phyloP scores from a whole-genome alignment of 331 rosid species.

The Telfairia occidentalis region DNA sequence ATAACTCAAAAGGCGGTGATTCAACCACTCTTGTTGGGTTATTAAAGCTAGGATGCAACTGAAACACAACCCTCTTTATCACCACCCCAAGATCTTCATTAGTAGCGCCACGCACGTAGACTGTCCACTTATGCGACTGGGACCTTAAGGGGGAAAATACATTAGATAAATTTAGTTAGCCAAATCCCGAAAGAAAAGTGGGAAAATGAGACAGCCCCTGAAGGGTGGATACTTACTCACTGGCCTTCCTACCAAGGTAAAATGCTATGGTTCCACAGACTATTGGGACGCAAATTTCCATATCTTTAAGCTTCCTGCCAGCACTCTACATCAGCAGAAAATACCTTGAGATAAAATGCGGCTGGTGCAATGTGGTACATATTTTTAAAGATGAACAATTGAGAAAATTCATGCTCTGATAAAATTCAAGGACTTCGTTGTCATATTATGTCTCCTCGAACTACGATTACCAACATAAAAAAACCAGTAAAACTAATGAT shows the following conservation, averaged over 20 bases:
- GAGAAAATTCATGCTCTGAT: background rate
- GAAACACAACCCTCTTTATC: constrained; percentile 67
- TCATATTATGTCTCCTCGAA: background rate
- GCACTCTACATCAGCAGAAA: constrained; percentile 39
- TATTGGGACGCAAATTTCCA: constrained; percentile 74
- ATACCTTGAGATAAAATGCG: background rate
- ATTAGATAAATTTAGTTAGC: background rate
- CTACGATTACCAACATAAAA: background rate
- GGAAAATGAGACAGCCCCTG: background rate
- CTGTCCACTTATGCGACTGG: constrained; percentile 93
- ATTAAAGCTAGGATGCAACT: constrained; percentile 88
- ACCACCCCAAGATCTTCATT: constrained; percentile 85
- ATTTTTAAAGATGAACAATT: background rate
- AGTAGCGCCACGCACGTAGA: constrained; percentile 87
- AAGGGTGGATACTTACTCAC: constrained; percentile 62
- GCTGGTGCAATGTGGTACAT: background rate
- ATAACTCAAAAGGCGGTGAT: constrained; percentile 74
- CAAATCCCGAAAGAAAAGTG: background rate
- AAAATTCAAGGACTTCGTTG: background rate
- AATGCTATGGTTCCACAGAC: constrained; percentile 86
- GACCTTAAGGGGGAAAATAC: constrained; percentile 36
- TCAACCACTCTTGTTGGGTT: constrained; percentile 81
- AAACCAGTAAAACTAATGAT: background rate
- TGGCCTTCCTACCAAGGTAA: constrained; percentile 95
- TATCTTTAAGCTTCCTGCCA: constrained; percentile 59